Evolutionary conservation across 2,329 filamentous ascomycete species (phyloP).

Genomic region (Nemania abortiva): DNA sequence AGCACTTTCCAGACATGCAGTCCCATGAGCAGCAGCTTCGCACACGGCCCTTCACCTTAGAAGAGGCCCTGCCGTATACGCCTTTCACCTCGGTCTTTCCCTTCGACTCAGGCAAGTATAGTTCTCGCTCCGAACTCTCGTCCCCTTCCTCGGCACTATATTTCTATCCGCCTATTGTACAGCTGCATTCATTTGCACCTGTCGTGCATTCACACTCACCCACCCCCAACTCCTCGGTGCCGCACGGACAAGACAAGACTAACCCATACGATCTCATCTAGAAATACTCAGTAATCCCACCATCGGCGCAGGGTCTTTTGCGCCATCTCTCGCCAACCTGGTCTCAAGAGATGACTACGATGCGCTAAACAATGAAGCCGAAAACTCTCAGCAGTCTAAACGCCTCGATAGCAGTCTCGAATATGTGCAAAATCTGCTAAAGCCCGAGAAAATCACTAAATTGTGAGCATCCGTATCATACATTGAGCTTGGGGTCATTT

Average conservation of each 20-base stretch:
- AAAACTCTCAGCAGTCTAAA: conserved; percentile 69
- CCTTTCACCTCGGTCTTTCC: conserved; percentile 84
- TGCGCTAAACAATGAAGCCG: conserved; percentile 77
- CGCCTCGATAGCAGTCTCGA: conserved; percentile 78
- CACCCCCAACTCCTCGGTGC: no score
- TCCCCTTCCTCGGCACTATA: conserved; percentile 15
- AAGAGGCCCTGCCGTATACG: conserved; percentile 84
- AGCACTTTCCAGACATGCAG: conserved; percentile 16
- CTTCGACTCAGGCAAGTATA: conserved; percentile 75
- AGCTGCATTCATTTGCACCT: background rate
- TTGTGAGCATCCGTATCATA: conserved; percentile 63
- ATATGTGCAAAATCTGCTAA: conserved; percentile 80
- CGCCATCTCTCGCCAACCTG: conserved; percentile 63
- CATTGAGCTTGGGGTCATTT: background rate
- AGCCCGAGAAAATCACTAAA: conserved; percentile 75
- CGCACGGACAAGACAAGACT: conserved; percentile 29
- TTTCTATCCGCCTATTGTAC: conserved; percentile 19
- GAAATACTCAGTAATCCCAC: conserved; percentile 75
- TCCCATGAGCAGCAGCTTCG: conserved; percentile 40
- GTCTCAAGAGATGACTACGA: conserved; percentile 70
- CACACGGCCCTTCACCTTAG: conserved; percentile 69
- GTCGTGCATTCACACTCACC: background rate
- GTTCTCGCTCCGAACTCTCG: conserved; percentile 27
- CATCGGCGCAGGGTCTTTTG: conserved; percentile 67
- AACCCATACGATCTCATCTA: conserved; percentile 50